A percentile compares a stretch with the other conserved stretches of the same genome.
phyloP scores from a whole-genome alignment of 2,329 filamentous ascomycete genomes.

The Trichoderma oligosporum region DNA sequence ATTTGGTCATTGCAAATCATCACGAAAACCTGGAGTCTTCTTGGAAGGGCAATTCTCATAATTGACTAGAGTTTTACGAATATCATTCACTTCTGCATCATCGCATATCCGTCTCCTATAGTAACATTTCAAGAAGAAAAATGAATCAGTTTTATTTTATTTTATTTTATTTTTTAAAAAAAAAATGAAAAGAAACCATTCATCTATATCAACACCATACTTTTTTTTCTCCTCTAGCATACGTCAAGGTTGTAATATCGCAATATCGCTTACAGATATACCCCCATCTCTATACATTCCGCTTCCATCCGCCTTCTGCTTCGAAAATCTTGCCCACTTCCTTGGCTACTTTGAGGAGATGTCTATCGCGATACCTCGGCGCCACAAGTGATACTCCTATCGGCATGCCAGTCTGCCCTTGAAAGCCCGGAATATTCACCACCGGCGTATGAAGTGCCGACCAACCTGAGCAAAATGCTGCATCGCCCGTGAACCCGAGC shows the following conservation, averaged over 20 bases:
- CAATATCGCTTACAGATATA: too few relatives aligned
- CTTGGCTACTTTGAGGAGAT: conserved; percentile 42
- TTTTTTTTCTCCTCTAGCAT: too few relatives aligned
- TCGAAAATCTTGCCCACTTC: conserved; percentile 36
- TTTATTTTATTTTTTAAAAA: background rate
- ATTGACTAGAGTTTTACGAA: conserved; percentile 7
- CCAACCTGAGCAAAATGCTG: conserved; percentile 50
- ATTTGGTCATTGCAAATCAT: conserved; percentile 9
- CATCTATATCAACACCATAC: background rate
- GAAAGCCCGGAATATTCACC: conserved; percentile 62
- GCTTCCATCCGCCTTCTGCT: conserved; percentile 29
- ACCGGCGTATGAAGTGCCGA: conserved; percentile 59
- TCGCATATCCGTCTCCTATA: background rate
- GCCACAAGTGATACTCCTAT: conserved; percentile 55
- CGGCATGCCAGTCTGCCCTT: conserved; percentile 50
- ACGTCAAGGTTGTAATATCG: background rate
- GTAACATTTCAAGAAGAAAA: background rate
- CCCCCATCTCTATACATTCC: conserved; percentile 15
- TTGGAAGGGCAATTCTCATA: background rate
- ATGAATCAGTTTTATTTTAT: background rate
- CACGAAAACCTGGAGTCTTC: background rate
- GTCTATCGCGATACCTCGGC: conserved; percentile 44
- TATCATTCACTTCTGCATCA: background rate
- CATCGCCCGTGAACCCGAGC: conserved; percentile 49
- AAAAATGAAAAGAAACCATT: too few relatives aligned